These are phyloP conservation scores for Boletus rex-veris DNA, from an alignment of 768 basidiomycete species.

Conservation along the genomic window DNA sequence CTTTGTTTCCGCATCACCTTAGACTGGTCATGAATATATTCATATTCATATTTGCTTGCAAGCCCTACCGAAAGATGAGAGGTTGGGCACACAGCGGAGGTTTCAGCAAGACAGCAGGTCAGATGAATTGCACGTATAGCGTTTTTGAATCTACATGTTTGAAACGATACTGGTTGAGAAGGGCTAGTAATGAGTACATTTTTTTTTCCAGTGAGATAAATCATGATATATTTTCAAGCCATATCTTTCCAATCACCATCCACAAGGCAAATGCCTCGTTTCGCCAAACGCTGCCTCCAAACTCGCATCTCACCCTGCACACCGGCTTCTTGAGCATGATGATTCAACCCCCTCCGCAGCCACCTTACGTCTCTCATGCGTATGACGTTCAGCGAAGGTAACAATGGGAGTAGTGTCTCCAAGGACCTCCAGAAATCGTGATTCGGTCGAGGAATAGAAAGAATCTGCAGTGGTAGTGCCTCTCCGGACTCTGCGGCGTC, in stretches of 20 bases:
- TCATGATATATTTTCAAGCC: conserved; percentile 9
- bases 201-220: conserved; percentile 4
- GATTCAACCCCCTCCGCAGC: conserved; percentile 64
- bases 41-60: too few species aligned
- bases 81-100: too few species aligned
- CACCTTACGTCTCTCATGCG: conserved; percentile 69
- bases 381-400: conserved; percentile 56
- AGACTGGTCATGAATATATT: too few species aligned
- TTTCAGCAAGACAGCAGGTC: too few species aligned
- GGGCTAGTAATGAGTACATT: conserved; percentile 7
- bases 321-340: conserved; percentile 65
- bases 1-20: too few species aligned
- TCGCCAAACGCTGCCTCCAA: conserved; percentile 62
- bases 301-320: conserved; percentile 78
- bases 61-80: too few species aligned
- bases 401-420: conserved; percentile 49
- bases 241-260: conserved; percentile 70
- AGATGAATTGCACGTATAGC: too few species aligned
- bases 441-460: conserved; percentile 75
- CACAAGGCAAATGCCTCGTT: conserved; percentile 57
- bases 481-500: conserved; percentile 27
- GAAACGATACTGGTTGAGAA: too few species aligned
- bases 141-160: too few species aligned
- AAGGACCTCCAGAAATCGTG: conserved; percentile 54
- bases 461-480: conserved; percentile 47